phyloP scores from a whole-genome alignment of 345 rosid genomes.

The Brassica cretica region DNA sequence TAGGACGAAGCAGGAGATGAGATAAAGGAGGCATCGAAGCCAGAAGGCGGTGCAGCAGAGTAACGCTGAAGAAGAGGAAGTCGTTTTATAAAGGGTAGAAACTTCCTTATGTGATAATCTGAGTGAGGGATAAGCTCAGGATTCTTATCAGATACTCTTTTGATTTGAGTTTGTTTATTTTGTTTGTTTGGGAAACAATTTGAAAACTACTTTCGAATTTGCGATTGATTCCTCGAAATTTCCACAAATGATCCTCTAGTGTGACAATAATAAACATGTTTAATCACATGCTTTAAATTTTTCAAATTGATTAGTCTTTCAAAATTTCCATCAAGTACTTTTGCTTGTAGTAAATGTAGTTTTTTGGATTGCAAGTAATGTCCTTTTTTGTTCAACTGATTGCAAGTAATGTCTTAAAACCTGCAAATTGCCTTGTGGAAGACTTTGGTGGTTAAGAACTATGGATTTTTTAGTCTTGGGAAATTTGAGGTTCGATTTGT shows the following conservation, averaged over 20 bases:
- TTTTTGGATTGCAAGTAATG: background rate
- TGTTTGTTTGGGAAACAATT: constrained; percentile 61
- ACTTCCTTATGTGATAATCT: constrained; percentile 47
- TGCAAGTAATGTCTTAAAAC: background rate
- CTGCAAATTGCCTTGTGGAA: background rate
- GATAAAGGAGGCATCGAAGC: constrained; percentile 40
- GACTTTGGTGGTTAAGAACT: background rate
- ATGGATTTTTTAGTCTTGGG: background rate
- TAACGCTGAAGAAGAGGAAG: constrained; percentile 17
- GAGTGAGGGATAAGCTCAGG: constrained; percentile 60
- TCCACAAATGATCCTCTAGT: background rate
- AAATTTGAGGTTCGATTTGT: background rate
- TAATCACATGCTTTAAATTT: background rate
- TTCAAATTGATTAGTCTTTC: background rate
- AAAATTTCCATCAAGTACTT: background rate
- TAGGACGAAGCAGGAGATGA: constrained; percentile 44
- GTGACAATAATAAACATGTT: background rate
- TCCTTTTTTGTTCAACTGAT: no score
- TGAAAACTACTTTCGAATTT: constrained; percentile 12
- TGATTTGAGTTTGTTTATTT: constrained; percentile 35
- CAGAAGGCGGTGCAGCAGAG: constrained; percentile 25
- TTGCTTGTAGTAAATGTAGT: background rate
- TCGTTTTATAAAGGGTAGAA: constrained; percentile 21
- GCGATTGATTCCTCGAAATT: background rate
- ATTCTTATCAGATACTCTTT: constrained; percentile 59